These are phyloP conservation scores for Petunia axillaris DNA, from an alignment of 257 asterid genomes.

Conservation along the genomic window DNA sequence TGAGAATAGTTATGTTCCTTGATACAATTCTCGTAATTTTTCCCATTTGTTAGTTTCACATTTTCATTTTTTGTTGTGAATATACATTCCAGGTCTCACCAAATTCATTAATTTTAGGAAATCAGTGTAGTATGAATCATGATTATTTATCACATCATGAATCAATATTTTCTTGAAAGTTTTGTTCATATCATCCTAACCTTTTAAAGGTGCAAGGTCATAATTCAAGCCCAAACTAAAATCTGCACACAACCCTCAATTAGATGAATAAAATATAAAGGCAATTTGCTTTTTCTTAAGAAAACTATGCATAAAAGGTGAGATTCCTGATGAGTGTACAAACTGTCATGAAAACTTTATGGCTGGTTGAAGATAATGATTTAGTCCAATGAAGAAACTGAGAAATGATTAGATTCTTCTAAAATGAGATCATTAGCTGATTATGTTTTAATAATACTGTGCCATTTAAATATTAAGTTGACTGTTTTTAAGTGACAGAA, in stretches of 20 bases:
- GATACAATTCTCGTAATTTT: constrained; percentile 17
- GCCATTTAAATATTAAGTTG: constrained; percentile 19
- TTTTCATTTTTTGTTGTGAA: constrained; percentile 9
- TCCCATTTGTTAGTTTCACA: background rate
- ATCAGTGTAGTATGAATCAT: background rate
- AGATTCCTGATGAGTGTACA: constrained; percentile 24
- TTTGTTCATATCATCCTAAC: background rate
- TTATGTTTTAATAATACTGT: background rate
- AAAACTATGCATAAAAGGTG: constrained; percentile 16
- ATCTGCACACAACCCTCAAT: background rate
- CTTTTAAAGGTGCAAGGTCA: background rate
- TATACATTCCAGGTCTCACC: constrained; percentile 24
- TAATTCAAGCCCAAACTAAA: background rate
- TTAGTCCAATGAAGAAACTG: constrained; percentile 4
- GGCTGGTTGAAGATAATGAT: constrained; percentile 14
- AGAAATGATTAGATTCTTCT: constrained; percentile 17
- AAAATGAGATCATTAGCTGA: constrained; percentile 3
- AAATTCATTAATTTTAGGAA: background rate
- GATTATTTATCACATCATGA: background rate
- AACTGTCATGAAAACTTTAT: constrained; percentile 23
- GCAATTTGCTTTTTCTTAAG: background rate
- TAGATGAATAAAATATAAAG: constrained; percentile 3
- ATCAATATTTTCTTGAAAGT: background rate
- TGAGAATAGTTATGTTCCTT: constrained; percentile 67
- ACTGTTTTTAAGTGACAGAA: constrained; percentile 4